Percentiles rank a stretch among this genome's conserved stretches.
Evolutionary conservation across 768 basidiomycete species (phyloP).

Genomic region (Jaapia argillacea): DNA sequence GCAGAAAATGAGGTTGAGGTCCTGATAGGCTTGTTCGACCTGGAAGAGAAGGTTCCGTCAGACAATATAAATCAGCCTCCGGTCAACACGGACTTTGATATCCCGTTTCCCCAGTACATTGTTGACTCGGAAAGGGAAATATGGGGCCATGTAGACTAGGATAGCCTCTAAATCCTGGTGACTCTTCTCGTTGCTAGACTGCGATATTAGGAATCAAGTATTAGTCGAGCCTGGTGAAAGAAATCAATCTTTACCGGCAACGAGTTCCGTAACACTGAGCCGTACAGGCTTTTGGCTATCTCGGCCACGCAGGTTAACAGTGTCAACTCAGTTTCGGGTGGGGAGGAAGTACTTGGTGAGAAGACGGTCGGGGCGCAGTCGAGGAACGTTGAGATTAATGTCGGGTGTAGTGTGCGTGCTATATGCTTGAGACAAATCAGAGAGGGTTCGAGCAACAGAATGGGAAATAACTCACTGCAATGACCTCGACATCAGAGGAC

Average conservation of each 20-base stretch:
- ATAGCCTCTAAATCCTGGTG: constrained; percentile 24
- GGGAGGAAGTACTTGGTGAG: constrained; percentile 42
- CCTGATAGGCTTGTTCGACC: constrained; percentile 58
- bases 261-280: constrained; percentile 35
- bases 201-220: constrained; percentile 4
- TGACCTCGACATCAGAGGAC: too few relatives aligned
- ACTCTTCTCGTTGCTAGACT: constrained; percentile 14
- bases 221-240: background rate
- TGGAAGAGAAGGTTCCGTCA: too few relatives aligned
- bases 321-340: constrained; percentile 50
- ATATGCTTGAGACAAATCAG: constrained; percentile 39
- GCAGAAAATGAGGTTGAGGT: constrained; percentile 70
- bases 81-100: constrained; percentile 36
- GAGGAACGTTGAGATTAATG: constrained; percentile 74
- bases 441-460: too few relatives aligned
- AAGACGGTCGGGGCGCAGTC: constrained; percentile 83
- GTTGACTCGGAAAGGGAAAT: constrained; percentile 68
- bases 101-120: constrained; percentile 31
- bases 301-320: constrained; percentile 46
- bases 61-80: constrained; percentile 5
- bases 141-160: constrained; percentile 65
- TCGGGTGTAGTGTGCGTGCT: constrained; percentile 65
- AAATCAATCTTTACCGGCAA: constrained; percentile 23
- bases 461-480: too few relatives aligned
- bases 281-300: constrained; percentile 54